These are phyloP conservation scores for Gentiana straminea DNA, from an alignment of 257 asterid genomes.

Conservation along the genomic window DNA sequence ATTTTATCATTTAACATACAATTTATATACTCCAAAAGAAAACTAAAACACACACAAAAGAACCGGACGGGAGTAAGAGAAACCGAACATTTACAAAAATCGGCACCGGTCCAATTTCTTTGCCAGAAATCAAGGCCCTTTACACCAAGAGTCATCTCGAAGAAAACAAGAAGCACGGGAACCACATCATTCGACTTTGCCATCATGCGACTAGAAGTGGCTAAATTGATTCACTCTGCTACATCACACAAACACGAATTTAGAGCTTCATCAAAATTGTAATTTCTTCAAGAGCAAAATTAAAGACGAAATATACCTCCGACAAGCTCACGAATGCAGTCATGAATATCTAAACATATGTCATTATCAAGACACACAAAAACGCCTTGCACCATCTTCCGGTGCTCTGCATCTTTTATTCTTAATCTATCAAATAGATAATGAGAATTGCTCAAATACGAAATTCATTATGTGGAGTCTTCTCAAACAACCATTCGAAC, in stretches of 20 bases:
- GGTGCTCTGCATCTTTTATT: slow-evolving; percentile 90
- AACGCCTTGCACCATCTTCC: slow-evolving; percentile 71
- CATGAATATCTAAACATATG: slow-evolving; percentile 67
- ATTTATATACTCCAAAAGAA: no score
- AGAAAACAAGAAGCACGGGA: slow-evolving; percentile 61
- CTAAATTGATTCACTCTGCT: slow-evolving; percentile 15
- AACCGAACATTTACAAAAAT: slow-evolving; percentile 60
- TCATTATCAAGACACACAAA: slow-evolving; percentile 70
- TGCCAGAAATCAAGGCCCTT: slow-evolving; percentile 20
- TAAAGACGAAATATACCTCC: slow-evolving; percentile 56
- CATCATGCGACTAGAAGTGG: slow-evolving; percentile 69
- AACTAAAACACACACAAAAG: neutral
- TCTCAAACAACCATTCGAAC: slow-evolving; percentile 87
- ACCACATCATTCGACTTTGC: slow-evolving; percentile 60
- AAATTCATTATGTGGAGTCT: slow-evolving; percentile 78
- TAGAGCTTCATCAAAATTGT: neutral
- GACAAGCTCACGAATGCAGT: slow-evolving; percentile 82
- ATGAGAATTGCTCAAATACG: slow-evolving; percentile 64
- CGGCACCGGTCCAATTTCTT: slow-evolving; percentile 29
- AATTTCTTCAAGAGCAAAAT: slow-evolving; percentile 1
- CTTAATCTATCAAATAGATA: slow-evolving; percentile 53
- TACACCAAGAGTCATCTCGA: slow-evolving; percentile 77
- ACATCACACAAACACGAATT: neutral
- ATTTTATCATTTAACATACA: neutral
- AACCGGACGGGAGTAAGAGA: neutral